Percentiles rank a stretch among this genome's conserved stretches.
Conservation (phyloP, 176 grass and related monocot species). For the Musa beccarii region DNA sequence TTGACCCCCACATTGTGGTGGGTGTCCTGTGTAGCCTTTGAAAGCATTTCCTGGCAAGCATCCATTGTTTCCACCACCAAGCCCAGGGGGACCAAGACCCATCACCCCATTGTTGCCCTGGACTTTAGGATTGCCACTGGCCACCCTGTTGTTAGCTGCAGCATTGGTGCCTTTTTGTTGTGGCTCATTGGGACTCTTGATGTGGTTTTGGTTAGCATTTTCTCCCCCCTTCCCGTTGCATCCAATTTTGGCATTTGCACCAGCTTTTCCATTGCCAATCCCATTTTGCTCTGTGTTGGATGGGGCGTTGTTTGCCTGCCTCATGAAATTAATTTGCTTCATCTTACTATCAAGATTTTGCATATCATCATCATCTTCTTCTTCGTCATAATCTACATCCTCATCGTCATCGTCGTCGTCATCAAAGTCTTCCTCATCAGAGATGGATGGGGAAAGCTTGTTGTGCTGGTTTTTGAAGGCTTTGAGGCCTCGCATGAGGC, state of each 20-base stretch:
- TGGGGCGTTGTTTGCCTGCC: slow-evolving; percentile 11
- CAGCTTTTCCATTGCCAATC: too few relatives aligned
- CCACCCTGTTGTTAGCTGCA: too few relatives aligned
- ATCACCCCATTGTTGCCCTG: slow-evolving; percentile 46
- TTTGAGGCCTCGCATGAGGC: slow-evolving; percentile 39
- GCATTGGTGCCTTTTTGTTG: slow-evolving; percentile 34
- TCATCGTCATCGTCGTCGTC: slow-evolving; percentile 51
- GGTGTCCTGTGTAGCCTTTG: slow-evolving; percentile 24
- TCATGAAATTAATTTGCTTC: slow-evolving; percentile 58
- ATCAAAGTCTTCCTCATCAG: slow-evolving; percentile 56
- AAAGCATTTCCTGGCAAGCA: slow-evolving; percentile 3
- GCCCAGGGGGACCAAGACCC: slow-evolving; percentile 43
- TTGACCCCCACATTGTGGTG: background rate
- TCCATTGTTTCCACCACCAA: background rate
- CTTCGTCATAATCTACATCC: too few relatives aligned
- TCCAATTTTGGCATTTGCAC: slow-evolving; percentile 15
- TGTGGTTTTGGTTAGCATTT: slow-evolving; percentile 7
- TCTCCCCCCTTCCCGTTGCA: background rate
- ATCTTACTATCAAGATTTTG: slow-evolving; percentile 55
- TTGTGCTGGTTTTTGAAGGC: slow-evolving; percentile 73
- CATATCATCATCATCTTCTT: slow-evolving; percentile 43
- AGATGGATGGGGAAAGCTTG: slow-evolving; percentile 50
- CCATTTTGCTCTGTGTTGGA: slow-evolving; percentile 32
- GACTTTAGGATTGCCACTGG: background rate
- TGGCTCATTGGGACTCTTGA: slow-evolving; percentile 39